Evolutionary conservation across 2,329 filamentous ascomycete genomes (phyloP).

Genomic region (Trichothecium roseum): DNA sequence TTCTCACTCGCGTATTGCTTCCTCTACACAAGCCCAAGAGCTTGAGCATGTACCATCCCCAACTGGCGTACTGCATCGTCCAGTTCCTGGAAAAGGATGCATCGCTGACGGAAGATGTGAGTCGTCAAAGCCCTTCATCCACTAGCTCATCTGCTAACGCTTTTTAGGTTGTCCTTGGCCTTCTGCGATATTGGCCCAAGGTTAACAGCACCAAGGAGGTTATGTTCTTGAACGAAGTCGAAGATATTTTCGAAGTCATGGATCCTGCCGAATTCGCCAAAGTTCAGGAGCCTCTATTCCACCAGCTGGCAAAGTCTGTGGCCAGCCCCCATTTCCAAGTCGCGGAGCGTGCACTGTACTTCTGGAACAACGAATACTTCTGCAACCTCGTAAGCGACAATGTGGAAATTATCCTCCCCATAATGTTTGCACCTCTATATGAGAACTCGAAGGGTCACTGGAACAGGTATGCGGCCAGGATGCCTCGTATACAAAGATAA

Average conservation of each 20-base stretch:
- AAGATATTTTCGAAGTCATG: constrained; percentile 99
- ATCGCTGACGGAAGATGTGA: constrained; percentile 87
- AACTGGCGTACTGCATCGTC: constrained; percentile 96
- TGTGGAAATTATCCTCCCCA: constrained; percentile 93
- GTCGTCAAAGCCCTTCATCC: constrained; percentile 11
- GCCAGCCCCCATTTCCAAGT: constrained; percentile 99
- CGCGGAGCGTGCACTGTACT: constrained; percentile 91
- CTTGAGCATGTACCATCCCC: constrained; percentile 98
- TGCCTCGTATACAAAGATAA: neutral
- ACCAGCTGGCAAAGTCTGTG: constrained; percentile 94
- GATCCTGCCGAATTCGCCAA: constrained; percentile 97
- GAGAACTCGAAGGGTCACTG: constrained; percentile 99
- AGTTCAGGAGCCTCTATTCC: constrained; percentile 94
- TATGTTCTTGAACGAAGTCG: constrained; percentile 98
- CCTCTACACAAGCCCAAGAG: constrained; percentile 98
- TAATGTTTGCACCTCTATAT: constrained; percentile 98
- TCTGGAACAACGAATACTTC: constrained; percentile 99
- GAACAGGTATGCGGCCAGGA: constrained; percentile 63
- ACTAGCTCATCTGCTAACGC: constrained; percentile 8
- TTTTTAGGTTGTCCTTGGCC: constrained; percentile 73
- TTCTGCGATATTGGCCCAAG: constrained; percentile 97
- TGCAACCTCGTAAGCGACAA: constrained; percentile 99
- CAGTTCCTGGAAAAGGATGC: constrained; percentile 98
- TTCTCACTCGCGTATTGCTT: constrained; percentile 84
- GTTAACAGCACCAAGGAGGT: constrained; percentile 99